Evolutionary conservation across 1,139 yeast genomes (phyloP).

Genomic region (Spencermartinsiella ligniputridi): DNA sequence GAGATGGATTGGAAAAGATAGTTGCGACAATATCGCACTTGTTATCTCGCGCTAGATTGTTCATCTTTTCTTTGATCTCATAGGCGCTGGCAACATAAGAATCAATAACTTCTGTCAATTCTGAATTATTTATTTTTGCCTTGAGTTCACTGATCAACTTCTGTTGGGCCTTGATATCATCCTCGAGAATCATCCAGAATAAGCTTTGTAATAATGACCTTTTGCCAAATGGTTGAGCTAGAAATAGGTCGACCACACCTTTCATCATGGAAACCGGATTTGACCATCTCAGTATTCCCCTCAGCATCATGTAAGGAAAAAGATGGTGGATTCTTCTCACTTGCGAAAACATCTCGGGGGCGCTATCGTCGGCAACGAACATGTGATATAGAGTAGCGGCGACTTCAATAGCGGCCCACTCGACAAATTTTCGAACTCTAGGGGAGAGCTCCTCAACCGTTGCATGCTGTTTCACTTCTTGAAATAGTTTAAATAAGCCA

Average conservation of each 20-base stretch:
- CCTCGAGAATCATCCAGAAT: conserved; percentile 69
- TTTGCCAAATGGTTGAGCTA: conserved; percentile 73
- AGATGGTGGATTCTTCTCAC: conserved; percentile 63
- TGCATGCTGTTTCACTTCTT: conserved; percentile 55
- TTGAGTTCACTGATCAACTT: conserved; percentile 50
- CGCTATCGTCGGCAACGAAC: conserved; percentile 73
- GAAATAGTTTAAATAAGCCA: conserved; percentile 52
- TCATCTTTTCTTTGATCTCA: conserved; percentile 21
- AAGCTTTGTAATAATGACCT: conserved; percentile 67
- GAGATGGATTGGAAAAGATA: conserved; percentile 9
- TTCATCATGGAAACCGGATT: conserved; percentile 84
- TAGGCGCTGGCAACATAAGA: conserved; percentile 27
- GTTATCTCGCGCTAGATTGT: conserved; percentile 9
- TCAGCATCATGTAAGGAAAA: conserved; percentile 72
- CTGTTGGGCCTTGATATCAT: conserved; percentile 68
- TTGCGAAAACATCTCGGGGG: conserved; percentile 68
- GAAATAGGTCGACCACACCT: conserved; percentile 67
- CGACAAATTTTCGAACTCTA: conserved; percentile 61
- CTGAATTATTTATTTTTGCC: conserved; percentile 33
- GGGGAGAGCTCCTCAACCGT: conserved; percentile 63
- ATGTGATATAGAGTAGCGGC: conserved; percentile 80
- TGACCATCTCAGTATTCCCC: conserved; percentile 70
- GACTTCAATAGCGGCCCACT: conserved; percentile 76
- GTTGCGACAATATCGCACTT: conserved; percentile 12
- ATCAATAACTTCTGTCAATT: conserved; percentile 27